Conservation (phyloP, 2,329 filamentous ascomycete species). For the Xylariaceae sp. region DNA sequence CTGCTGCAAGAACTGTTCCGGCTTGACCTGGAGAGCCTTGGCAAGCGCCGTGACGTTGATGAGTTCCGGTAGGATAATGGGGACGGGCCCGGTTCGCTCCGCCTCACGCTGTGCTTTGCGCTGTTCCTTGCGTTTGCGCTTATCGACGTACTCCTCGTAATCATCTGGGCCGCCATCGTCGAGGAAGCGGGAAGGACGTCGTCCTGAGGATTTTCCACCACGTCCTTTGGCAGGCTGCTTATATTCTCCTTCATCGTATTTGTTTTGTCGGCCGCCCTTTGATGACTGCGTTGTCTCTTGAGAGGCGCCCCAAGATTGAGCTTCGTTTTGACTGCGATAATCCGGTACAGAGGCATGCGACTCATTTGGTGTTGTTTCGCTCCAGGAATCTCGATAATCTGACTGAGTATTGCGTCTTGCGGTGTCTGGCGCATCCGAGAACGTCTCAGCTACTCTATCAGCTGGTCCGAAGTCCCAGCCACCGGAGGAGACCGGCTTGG, state of each 20-base stretch:
- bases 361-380: neutral
- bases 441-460: neutral
- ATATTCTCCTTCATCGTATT: slow-evolving; percentile 7
- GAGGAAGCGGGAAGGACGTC: slow-evolving; percentile 9
- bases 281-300: neutral
- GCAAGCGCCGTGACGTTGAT: slow-evolving; percentile 85
- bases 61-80: slow-evolving; percentile 79
- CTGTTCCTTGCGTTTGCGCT: slow-evolving; percentile 37
- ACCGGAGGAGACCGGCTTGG: neutral
- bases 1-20: slow-evolving; percentile 66
- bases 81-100: slow-evolving; percentile 40
- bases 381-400: neutral
- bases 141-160: slow-evolving; percentile 38
- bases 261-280: neutral
- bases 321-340: neutral
- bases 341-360: neutral
- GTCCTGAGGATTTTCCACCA: slow-evolving; percentile 13
- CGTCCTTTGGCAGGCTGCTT: slow-evolving; percentile 6
- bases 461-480: neutral
- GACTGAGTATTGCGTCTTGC: neutral
- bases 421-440: neutral
- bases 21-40: slow-evolving; percentile 63
- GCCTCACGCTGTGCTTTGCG: slow-evolving; percentile 38
- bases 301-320: neutral
- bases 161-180: slow-evolving; percentile 28